phyloP scores from a whole-genome alignment of 345 rosid species.

The Turnera subulata region DNA sequence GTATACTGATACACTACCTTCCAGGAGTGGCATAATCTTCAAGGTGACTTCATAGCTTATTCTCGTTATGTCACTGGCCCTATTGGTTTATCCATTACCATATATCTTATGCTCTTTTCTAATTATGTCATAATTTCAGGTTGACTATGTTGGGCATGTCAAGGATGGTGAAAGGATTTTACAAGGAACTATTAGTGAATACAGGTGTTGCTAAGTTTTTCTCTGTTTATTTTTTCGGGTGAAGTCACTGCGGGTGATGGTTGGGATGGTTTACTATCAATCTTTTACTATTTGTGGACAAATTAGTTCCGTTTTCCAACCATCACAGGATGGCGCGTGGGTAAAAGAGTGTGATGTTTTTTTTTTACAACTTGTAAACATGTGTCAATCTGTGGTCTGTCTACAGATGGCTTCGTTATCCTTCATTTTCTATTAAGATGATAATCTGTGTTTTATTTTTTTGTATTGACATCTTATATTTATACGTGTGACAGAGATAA shows the following conservation, averaged over 20 bases:
- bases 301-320: no score
- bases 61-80: conserved; percentile 1
- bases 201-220: conserved; percentile 41
- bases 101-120: conserved; percentile 11
- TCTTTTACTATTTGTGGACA: no score
- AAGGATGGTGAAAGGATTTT: conserved; percentile 69
- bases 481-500: conserved; percentile 53
- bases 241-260: no score
- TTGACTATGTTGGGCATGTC: conserved; percentile 66
- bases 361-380: no score
- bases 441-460: neutral
- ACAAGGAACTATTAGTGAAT: conserved; percentile 70
- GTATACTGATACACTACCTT: conserved; percentile 43
- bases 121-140: conserved; percentile 42
- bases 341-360: no score
- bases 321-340: no score
- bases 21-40: conserved; percentile 41
- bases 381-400: no score
- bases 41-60: conserved; percentile 37
- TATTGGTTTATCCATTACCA: conserved; percentile 4
- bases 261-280: no score
- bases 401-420: no score
- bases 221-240: no score
- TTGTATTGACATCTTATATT: neutral
- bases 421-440: no score